Base-by-base conservation (phyloP, 306 rosid species). In the Cucurbita maxima region DNA sequence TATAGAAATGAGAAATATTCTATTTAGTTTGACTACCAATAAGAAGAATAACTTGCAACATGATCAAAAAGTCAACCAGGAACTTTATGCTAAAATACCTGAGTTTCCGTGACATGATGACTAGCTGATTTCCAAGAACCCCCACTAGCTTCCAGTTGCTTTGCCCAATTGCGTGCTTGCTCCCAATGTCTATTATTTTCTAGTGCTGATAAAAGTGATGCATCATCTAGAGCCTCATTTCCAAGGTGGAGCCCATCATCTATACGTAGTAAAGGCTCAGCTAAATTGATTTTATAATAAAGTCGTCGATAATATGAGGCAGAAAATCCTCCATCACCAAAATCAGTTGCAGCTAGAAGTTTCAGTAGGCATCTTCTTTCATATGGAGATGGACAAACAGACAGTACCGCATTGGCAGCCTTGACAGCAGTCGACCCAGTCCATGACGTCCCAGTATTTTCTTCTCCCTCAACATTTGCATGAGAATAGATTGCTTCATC, bases 131-230 rank as follows among this genome's bases (percentile, higher is more conserved):
- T 90, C 90, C 87, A 83, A 66, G 84, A 80, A 76, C 90, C 92
- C 53, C 92, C 94, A 80, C 86, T 84, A 86, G 92, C 90, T 79
- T 90, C 97, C 87, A 93, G 80, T 78, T 90, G 98, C 81, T 83
- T 90, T 82, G 98, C 97, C 98, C 98, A 93, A 84, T 83, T 88
- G 79, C 98, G 90, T 75, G 98, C 98, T 77, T 88, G 94, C 64
- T 93, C 97, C 98, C 98, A 93, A 63, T 82, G 96, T 80, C 98
- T 85, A 83, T 88, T 93, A 71, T 87, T 83, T 82, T 87, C 92
- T 57, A 90, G 80, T 41, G 93, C 92, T 69, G 82, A 72, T 77
- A 89, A 78, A 80, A 93, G 98, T 79, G 98, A 87, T 76, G 81
- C 92, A 84, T 93, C 97, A 73, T 93, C 98, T 25, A 83, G 79